Percentiles rank a stretch among this genome's conserved stretches.
Evolutionary conservation across 2,329 filamentous ascomycete genomes (phyloP).

Genomic region (Whalleya microplaca): DNA sequence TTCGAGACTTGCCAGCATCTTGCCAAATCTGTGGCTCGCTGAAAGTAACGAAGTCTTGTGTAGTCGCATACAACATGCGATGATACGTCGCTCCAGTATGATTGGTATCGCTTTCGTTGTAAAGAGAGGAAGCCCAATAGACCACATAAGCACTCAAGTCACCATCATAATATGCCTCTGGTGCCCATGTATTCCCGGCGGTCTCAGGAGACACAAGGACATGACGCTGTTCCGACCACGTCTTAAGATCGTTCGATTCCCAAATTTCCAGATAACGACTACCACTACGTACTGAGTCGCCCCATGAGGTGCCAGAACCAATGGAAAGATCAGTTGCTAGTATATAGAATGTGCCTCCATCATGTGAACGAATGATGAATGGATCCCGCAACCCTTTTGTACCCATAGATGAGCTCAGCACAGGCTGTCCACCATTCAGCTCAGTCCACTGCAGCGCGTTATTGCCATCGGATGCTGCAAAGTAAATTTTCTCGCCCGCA

Average conservation of each 20-base stretch:
- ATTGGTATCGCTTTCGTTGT: constrained; percentile 43
- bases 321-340: constrained; percentile 58
- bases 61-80: constrained; percentile 57
- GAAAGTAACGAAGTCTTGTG: constrained; percentile 54
- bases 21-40: constrained; percentile 53
- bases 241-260: constrained; percentile 54
- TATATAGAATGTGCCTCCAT: constrained; percentile 55
- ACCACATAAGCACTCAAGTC: constrained; percentile 47
- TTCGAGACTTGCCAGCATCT: constrained; percentile 53
- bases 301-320: constrained; percentile 57
- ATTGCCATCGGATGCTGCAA: constrained; percentile 56
- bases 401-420: constrained; percentile 49
- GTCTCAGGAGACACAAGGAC: constrained; percentile 51
- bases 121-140: constrained; percentile 54
- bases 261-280: constrained; percentile 57
- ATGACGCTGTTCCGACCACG: constrained; percentile 55
- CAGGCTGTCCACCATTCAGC: constrained; percentile 51
- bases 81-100: constrained; percentile 51
- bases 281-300: constrained; percentile 48
- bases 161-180: constrained; percentile 54
- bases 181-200: constrained; percentile 59
- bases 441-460: constrained; percentile 55
- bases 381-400: constrained; percentile 56
- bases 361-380: constrained; percentile 54
- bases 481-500: constrained; percentile 55